These are phyloP conservation scores for Exobasidium cylindrosporum DNA, from an alignment of 1,284 basidiomycete species.

Conservation along the genomic window DNA sequence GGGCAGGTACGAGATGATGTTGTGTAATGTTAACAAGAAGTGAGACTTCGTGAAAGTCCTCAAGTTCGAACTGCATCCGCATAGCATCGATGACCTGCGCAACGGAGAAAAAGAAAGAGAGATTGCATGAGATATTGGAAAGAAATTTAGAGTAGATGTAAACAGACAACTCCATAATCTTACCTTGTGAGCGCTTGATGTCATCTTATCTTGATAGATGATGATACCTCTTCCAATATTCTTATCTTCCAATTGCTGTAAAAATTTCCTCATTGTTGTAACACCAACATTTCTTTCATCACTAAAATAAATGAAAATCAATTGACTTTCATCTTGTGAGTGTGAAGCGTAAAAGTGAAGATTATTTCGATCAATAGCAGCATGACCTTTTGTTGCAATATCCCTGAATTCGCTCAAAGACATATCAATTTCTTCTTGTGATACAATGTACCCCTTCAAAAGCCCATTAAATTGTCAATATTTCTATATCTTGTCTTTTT, in stretches of 20 bases:
- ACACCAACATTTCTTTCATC: constrained; percentile 51
- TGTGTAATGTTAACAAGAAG: constrained; percentile 92
- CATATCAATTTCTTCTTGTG: constrained; percentile 85
- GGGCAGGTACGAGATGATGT: constrained; percentile 89
- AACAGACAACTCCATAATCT: constrained; percentile 23
- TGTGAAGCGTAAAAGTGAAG: constrained; percentile 52
- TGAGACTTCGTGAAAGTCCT: constrained; percentile 95
- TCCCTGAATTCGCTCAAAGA: constrained; percentile 69
- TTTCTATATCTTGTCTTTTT: no score
- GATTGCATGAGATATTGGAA: no score
- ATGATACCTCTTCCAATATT: constrained; percentile 87
- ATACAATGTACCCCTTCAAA: constrained; percentile 72
- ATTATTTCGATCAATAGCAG: constrained; percentile 41
- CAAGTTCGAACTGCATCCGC: constrained; percentile 74
- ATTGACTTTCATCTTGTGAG: constrained; percentile 62
- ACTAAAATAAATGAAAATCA: constrained; percentile 89
- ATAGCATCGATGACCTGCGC: constrained; percentile 50
- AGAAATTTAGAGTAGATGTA: no score
- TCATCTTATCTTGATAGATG: constrained; percentile 94
- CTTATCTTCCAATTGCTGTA: constrained; percentile 59
- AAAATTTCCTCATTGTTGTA: constrained; percentile 54
- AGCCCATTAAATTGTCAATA: no score
- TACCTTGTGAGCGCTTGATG: constrained; percentile 89
- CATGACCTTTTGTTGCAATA: constrained; percentile 59
- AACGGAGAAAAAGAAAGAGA: background rate